Base-by-base conservation (phyloP, 2,329 filamentous ascomycete species). In the Exserohilum turcica region DNA sequence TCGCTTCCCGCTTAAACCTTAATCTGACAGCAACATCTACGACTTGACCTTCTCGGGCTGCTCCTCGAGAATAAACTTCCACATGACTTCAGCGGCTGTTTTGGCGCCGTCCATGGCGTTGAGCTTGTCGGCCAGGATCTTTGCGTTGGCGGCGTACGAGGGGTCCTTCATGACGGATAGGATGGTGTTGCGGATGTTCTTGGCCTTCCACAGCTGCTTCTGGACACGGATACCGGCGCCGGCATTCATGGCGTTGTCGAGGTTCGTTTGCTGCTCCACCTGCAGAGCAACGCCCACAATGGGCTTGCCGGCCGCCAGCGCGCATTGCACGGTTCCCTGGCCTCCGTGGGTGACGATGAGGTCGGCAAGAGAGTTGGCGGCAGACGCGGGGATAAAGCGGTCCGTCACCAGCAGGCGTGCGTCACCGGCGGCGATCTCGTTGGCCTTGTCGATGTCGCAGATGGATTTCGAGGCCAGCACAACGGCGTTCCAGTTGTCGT, bases 181-280 rank as follows among this genome's bases (percentile, higher is more conserved):
- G 2, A 71, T 52, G 1, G 65, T 62, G 13, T 57, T 54, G n/a
- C 61, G 61, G 28, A 71, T 71, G 13, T 59, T 60, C 33, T 64
- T 66, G 2, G 66, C 65, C 13, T 67, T 65, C 68, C 68, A 71
- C 15, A 52, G 53, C 24, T 68, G 65, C 35, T 66, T 60, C 36
- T 71, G 68, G 9, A 71, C 40, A 3, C 68, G 64, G 10, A 71
- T 61, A 19, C 65, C 68, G 12, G 67, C 68, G 13, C 66, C 67
- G 12, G 61, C 61, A 48, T 71, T 64, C 68, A 71, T 71, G 1
- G 66, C 67, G 29, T 71, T 71, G 46, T 71, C 68, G n/a, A 71
- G 38, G 33, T 71, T 71, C 5, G 68, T 71, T 40, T 71, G 68
- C 44, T 71, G 68, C 48, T 71, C 68, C 27, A 71, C 65, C 45